Evolutionary conservation across 352 stramenopile genomes (phyloP).

Genomic region (Phytophthora pistaciae): DNA sequence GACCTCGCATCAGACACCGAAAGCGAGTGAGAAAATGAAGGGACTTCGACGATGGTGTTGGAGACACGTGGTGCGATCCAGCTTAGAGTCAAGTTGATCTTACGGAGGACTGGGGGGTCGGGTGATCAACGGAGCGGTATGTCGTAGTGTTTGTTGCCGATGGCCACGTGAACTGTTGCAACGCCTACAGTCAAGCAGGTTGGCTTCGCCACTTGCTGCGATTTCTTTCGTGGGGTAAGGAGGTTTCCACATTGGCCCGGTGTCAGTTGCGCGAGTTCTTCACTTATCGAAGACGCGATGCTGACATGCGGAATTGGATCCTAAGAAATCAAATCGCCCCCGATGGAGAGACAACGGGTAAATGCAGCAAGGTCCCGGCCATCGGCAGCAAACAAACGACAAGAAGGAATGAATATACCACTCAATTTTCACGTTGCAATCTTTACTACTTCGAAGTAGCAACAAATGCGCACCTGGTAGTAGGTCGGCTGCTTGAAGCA

Average conservation of each 20-base stretch:
- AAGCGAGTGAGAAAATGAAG: slow-evolving; percentile 37
- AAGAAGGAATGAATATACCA: slow-evolving; percentile 33
- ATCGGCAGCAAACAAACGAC: slow-evolving; percentile 59
- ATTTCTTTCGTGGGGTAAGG: slow-evolving; percentile 21
- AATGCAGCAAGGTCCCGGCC: slow-evolving; percentile 20
- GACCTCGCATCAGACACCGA: slow-evolving; percentile 63
- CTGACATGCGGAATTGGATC: slow-evolving; percentile 85
- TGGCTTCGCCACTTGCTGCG: slow-evolving; percentile 22
- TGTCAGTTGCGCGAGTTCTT: slow-evolving; percentile 55
- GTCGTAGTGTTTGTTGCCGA: slow-evolving; percentile 88
- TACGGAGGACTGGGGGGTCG: slow-evolving; percentile 1
- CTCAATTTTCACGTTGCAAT: slow-evolving; percentile 19
- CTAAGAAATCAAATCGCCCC: slow-evolving; percentile 37
- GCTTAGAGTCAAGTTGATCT: slow-evolving; percentile 7
- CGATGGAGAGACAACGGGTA: slow-evolving; percentile 5
- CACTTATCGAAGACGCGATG: slow-evolving; percentile 71
- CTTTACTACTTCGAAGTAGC: neutral
- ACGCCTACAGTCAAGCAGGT: slow-evolving; percentile 32
- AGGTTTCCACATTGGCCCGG: slow-evolving; percentile 45
- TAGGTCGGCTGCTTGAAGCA: slow-evolving; percentile 61
- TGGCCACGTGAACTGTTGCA: slow-evolving; percentile 64
- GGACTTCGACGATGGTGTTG: slow-evolving; percentile 4
- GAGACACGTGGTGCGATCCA: neutral
- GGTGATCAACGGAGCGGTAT: slow-evolving; percentile 59
- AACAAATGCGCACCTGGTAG: slow-evolving; percentile 58